These are phyloP conservation scores for Erodium trifolium DNA, from an alignment of 441 rosid species.

Conservation along the genomic window DNA sequence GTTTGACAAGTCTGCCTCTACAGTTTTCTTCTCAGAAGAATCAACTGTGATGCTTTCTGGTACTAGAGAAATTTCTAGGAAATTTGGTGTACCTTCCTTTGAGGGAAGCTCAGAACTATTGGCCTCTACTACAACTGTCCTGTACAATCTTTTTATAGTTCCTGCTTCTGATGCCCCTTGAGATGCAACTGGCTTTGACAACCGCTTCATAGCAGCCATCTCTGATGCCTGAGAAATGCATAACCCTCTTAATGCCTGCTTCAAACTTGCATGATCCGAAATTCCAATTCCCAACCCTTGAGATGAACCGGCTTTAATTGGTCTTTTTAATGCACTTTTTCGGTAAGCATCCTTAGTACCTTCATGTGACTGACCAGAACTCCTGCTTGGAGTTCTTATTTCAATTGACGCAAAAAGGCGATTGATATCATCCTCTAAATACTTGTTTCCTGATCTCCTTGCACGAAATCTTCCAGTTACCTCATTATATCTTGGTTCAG, in stretches of 20 bases:
- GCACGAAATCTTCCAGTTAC: constrained; percentile 23
- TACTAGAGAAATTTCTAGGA: constrained; percentile 57
- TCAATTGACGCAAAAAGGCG: constrained; percentile 66
- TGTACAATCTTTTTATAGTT: constrained; percentile 49
- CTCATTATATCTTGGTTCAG: constrained; percentile 24
- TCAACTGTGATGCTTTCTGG: constrained; percentile 34
- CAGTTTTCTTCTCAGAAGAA: constrained; percentile 27
- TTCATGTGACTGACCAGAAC: constrained; percentile 22
- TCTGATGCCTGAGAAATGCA: constrained; percentile 83
- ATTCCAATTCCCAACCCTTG: constrained; percentile 58
- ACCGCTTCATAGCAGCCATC: constrained; percentile 75
- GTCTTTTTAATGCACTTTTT: constrained; percentile 69
- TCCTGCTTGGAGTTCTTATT: constrained; percentile 36
- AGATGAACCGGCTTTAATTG: constrained; percentile 50
- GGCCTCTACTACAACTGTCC: constrained; percentile 57
- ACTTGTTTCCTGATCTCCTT: constrained; percentile 32
- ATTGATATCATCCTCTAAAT: constrained; percentile 64
- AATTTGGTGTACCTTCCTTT: constrained; percentile 35
- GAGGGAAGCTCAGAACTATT: constrained; percentile 38
- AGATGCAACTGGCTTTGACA: constrained; percentile 40
- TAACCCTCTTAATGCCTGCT: constrained; percentile 77
- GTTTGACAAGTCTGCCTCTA: constrained; percentile 22
- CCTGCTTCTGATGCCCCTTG: constrained; percentile 48
- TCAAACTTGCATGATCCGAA: constrained; percentile 63
- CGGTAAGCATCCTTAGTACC: constrained; percentile 34